These are phyloP conservation scores for Diaporthe citri DNA, from an alignment of 2,329 filamentous ascomycete species.

Conservation along the genomic window DNA sequence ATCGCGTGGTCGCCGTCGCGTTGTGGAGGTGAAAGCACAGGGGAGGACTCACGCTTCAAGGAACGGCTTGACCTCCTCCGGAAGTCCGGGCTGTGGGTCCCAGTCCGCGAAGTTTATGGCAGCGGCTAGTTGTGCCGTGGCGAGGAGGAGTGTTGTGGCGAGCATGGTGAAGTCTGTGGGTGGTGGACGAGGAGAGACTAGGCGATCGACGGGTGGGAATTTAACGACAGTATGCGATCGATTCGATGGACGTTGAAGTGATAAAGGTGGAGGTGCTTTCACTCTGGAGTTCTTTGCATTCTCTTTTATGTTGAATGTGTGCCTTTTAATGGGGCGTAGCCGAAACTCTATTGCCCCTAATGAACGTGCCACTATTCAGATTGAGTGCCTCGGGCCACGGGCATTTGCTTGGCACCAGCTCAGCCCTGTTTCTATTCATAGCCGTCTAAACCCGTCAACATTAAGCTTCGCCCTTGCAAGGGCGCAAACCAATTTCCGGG, in stretches of 20 bases:
- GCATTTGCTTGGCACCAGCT: neutral
- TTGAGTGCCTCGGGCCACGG: neutral
- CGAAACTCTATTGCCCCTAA: conserved; percentile 25
- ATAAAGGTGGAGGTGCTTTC: neutral
- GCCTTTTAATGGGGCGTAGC: neutral
- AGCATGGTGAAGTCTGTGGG: neutral
- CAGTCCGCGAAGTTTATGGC: conserved; percentile 31
- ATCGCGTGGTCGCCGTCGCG: neutral
- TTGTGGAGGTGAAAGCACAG: too few relatives aligned
- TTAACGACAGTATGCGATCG: conserved; percentile 19
- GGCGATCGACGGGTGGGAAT: neutral
- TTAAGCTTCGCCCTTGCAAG: too few relatives aligned
- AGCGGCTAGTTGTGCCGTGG: conserved; percentile 6
- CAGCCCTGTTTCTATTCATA: conserved; percentile 25
- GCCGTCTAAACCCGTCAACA: neutral
- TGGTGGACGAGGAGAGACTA: neutral
- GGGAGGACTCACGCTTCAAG: conserved; percentile 28
- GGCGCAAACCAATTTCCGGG: too few relatives aligned
- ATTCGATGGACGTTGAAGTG: neutral
- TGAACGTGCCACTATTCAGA: conserved; percentile 3
- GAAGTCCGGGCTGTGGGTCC: conserved; percentile 32
- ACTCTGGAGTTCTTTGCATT: neutral
- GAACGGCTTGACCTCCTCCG: conserved; percentile 29
- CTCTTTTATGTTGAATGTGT: neutral
- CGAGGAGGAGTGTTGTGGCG: neutral